Evolutionary conservation across 345 rosid species (phyloP).

Genomic region (Psidium friedrichsthalianum): DNA sequence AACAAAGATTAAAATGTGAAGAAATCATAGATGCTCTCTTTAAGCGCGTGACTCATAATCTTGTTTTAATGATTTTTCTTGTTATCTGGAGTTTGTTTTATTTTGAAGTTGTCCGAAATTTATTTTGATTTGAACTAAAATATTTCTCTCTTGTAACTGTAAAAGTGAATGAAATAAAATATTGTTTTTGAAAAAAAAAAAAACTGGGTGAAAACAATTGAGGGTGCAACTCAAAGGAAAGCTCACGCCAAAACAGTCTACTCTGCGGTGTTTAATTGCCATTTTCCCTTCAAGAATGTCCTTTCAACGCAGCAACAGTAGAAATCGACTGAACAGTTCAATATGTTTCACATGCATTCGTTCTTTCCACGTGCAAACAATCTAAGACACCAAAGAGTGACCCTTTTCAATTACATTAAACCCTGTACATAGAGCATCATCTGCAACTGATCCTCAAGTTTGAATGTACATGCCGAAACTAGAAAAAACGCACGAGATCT

Average conservation of each 20-base stretch:
- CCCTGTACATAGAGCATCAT: not conserved
- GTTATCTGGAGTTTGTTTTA: no score
- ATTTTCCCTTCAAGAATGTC: not conserved
- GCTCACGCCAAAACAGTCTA: not conserved
- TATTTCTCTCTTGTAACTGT: no score
- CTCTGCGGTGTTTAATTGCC: not conserved
- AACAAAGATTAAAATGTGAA: no score
- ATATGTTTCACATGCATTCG: not conserved
- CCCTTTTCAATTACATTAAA: not conserved
- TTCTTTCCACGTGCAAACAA: not conserved
- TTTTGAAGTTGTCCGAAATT: no score
- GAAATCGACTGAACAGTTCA: not conserved
- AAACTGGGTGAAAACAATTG: no score
- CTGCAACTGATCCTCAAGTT: not conserved
- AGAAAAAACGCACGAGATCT: not conserved
- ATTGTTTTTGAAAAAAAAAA: no score
- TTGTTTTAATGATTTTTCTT: no score
- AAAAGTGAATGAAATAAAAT: no score
- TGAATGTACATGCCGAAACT: not conserved
- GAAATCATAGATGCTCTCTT: no score
- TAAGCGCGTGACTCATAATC: no score
- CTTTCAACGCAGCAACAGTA: not conserved
- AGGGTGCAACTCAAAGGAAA: not conserved
- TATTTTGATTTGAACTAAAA: no score
- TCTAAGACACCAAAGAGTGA: not conserved